Percentiles rank a stretch among this genome's conserved stretches.
phyloP scores from a whole-genome alignment of 768 basidiomycete species.

The Calocera cornea region DNA sequence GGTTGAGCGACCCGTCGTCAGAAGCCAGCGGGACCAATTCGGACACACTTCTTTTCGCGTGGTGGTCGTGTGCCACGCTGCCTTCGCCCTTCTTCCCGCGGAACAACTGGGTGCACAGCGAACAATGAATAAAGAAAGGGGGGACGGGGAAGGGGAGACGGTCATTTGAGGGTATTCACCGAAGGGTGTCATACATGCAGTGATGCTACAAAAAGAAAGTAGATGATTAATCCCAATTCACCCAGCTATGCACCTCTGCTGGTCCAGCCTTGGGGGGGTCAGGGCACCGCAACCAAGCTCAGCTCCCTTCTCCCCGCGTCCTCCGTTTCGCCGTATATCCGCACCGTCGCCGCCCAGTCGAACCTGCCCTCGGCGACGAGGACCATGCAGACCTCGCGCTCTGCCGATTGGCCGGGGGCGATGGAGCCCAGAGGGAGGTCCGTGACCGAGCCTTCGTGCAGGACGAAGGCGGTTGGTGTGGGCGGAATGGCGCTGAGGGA shows the following conservation, averaged over 20 bases:
- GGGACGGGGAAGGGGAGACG: too few relatives aligned
- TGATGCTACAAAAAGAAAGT: neutral
- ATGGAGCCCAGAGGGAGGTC: conserved; percentile 55
- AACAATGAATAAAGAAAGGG: too few relatives aligned
- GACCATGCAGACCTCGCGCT: conserved; percentile 46
- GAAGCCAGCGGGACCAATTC: neutral
- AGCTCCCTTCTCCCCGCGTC: neutral
- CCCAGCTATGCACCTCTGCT: neutral
- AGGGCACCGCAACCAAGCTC: neutral
- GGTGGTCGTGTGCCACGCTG: neutral
- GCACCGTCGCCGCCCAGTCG: conserved; percentile 30
- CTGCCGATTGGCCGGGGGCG: conserved; percentile 37
- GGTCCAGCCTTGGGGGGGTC: neutral
- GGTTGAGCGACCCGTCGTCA: neutral
- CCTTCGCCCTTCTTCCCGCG: too few relatives aligned
- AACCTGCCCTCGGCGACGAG: conserved; percentile 64
- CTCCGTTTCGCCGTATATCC: neutral
- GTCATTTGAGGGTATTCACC: neutral
- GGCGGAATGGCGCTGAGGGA: conserved; percentile 30
- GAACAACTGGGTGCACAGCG: too few relatives aligned
- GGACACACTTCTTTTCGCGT: neutral
- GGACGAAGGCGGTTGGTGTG: conserved; percentile 48
- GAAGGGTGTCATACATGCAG: conserved; percentile 1
- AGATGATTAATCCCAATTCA: neutral
- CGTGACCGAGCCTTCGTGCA: conserved; percentile 52